A percentile compares a stretch with the other conserved stretches of the same genome.
Evolutionary conservation across 805 yeast genomes (phyloP).

Genomic region (Saturnispora halmiae): DNA sequence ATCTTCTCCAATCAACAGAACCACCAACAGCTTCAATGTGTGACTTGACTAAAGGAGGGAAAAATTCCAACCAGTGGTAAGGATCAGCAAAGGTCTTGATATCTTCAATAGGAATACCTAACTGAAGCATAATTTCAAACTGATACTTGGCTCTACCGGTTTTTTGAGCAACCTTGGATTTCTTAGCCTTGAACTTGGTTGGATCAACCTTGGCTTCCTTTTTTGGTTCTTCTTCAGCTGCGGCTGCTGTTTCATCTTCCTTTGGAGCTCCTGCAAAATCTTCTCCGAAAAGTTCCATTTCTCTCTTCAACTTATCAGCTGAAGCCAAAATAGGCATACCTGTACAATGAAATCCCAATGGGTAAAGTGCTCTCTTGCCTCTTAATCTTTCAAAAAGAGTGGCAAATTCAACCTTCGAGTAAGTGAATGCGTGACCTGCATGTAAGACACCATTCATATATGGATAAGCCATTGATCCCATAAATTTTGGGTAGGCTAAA

Average conservation of each 20-base stretch:
- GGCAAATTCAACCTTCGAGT: slow-evolving; percentile 87
- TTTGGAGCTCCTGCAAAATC: slow-evolving; percentile 64
- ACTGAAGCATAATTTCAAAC: slow-evolving; percentile 91
- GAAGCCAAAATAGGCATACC: slow-evolving; percentile 97
- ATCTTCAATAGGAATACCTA: slow-evolving; percentile 79
- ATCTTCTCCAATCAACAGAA: slow-evolving; percentile 97
- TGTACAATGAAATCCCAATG: slow-evolving; percentile 97
- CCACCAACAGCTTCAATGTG: slow-evolving; percentile 82
- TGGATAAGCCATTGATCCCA: slow-evolving; percentile 95
- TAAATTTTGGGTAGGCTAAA: slow-evolving; percentile 72
- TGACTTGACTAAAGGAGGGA: slow-evolving; percentile 81
- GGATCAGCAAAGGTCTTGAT: slow-evolving; percentile 86
- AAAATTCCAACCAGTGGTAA: slow-evolving; percentile 78
- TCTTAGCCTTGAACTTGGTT: slow-evolving; percentile 85
- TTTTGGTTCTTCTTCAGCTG: slow-evolving; percentile 20
- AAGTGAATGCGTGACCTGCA: slow-evolving; percentile 94
- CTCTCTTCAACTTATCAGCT: slow-evolving; percentile 91
- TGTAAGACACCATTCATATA: slow-evolving; percentile 98
- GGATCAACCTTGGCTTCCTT: slow-evolving; percentile 44
- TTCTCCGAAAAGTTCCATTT: slow-evolving; percentile 80
- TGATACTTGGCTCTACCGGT: slow-evolving; percentile 92
- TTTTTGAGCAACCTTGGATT: slow-evolving; percentile 89
- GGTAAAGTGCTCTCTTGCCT: slow-evolving; percentile 87
- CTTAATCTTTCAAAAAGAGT: slow-evolving; percentile 91
- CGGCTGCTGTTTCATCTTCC: slow-evolving; percentile 38